Percentiles rank a stretch among this genome's conserved stretches.
These are phyloP conservation scores for Aspergillus cavernicola DNA, from an alignment of 495 filamentous ascomycete genomes.

Conservation along the genomic window DNA sequence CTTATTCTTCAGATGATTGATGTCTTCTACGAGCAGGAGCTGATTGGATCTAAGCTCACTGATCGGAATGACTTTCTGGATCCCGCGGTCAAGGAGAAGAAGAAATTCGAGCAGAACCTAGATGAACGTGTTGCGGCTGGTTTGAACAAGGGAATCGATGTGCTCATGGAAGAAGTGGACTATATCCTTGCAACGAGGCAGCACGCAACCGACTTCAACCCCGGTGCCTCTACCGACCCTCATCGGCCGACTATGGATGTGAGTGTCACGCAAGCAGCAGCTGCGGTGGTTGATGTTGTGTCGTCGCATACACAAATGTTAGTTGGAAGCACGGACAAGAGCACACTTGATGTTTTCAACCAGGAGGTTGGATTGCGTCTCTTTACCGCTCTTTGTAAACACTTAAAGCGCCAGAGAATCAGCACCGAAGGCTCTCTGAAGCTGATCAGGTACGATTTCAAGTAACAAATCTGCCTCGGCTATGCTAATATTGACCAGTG, in stretches of 20 bases:
- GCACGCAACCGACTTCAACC: slow-evolving; percentile 85
- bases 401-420: slow-evolving; percentile 92
- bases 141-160: slow-evolving; percentile 95
- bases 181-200: slow-evolving; percentile 90
- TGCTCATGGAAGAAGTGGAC: slow-evolving; percentile 97
- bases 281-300: slow-evolving; percentile 77
- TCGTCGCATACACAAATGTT: slow-evolving; percentile 88
- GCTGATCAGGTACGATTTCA: slow-evolving; percentile 64
- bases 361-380: slow-evolving; percentile 93
- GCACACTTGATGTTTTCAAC: slow-evolving; percentile 96
- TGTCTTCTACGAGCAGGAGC: slow-evolving; percentile 95
- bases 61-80: slow-evolving; percentile 94
- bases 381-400: slow-evolving; percentile 88
- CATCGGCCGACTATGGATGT: slow-evolving; percentile 62
- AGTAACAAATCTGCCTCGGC: neutral
- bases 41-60: slow-evolving; percentile 74
- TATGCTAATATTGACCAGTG: slow-evolving; percentile 45
- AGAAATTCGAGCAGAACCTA: slow-evolving; percentile 97
- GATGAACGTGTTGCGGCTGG: slow-evolving; percentile 96
- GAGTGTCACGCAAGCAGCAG: slow-evolving; percentile 73
- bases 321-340: slow-evolving; percentile 90
- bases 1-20: slow-evolving; percentile 99
- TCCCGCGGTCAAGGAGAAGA: slow-evolving; percentile 89
- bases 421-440: slow-evolving; percentile 85
- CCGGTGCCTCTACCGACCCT: slow-evolving; percentile 48